Base-by-base conservation (phyloP, 2,329 filamentous ascomycete genomes). In the Venturia effusa region DNA sequence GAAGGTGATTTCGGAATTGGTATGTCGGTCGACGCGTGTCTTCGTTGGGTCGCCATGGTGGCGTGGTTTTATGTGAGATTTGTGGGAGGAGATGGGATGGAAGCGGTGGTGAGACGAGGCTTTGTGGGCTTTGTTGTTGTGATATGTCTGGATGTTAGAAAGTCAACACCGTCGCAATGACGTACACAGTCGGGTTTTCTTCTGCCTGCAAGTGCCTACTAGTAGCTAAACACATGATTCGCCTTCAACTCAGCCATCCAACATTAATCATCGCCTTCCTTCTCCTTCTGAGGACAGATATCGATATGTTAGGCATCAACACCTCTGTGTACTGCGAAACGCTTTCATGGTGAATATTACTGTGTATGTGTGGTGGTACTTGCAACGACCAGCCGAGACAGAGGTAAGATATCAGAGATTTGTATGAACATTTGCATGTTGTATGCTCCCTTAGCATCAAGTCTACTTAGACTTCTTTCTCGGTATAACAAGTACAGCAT, bases 21-120 rank as follows among this genome's bases (percentile, higher is more conserved):
- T n/a, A 43, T 37, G 34, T 60, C 57, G 17, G 40, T 60, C 41
- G 51, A 32, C 27, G 24, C 51, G 51, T 34, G 51, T 55, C n/a
- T 55, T 34, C 51, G 51, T 55, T 55, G 51, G 27, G 51, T 55
- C 51, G 51, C 51, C 51, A 55, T 55, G 27, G 30, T 34, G 30
- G 51, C 27, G 22, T 43, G 3, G 17, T 43, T 27, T 24, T 48
- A 27, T 13, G 45, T 27, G 43, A 24, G 27, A 54, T 54, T 24
- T 8, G 15, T 6, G 11, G 24, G 32, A 10, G 8, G 43, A 19
- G 17, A 17, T 30, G 48, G 32, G 48, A 30, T 32, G 48, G 24
- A 54, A 54, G n/a, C 43, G n/a, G 19, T 32, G 11, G 24, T 13
- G 27, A 54, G 48, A 13, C 5, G 43, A 48, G 11, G 45, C 24